Conservation (phyloP, 129 eudicot genomes). For the Tagetes erecta region DNA sequence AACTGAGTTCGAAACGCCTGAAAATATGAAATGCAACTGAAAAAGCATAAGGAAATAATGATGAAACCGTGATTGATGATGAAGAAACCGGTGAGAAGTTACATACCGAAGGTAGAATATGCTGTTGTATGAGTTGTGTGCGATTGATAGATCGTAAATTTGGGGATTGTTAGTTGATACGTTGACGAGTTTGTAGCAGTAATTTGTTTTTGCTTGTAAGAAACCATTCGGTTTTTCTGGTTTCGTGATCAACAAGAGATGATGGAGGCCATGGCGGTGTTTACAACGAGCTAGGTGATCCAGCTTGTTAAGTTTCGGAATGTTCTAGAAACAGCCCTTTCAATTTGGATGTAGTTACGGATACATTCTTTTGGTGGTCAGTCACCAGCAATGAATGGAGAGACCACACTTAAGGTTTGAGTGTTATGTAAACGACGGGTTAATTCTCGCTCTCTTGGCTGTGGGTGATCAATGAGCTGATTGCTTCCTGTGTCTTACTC, state of each 20-base stretch:
- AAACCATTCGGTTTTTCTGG: background rate
- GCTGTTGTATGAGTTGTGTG: conserved; percentile 17
- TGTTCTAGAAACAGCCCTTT: background rate
- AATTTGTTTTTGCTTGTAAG: conserved; percentile 26
- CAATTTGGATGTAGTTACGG: background rate
- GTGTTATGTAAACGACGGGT: no score
- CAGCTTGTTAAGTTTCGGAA: conserved; percentile 22
- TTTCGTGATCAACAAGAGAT: conserved; percentile 17
- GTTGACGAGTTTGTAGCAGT: conserved; percentile 9
- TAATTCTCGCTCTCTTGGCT: no score
- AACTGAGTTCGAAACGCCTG: conserved; percentile 24
- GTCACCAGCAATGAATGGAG: no score
- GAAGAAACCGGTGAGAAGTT: conserved; percentile 19
- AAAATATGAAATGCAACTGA: conserved; percentile 17
- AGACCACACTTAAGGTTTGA: no score
- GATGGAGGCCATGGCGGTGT: conserved; percentile 31
- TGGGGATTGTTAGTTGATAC: conserved; percentile 6
- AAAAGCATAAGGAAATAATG: no score
- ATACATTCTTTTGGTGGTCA: no score
- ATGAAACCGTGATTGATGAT: conserved; percentile 22
- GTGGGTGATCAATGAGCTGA: no score
- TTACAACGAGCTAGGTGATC: conserved; percentile 26
- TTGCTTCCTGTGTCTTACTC: no score
- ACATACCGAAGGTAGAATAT: conserved; percentile 27
- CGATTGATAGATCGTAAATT: conserved; percentile 12